Evolutionary conservation across 2,329 filamentous ascomycete genomes (phyloP).

Genomic region (Curvularia hawaiiensis): DNA sequence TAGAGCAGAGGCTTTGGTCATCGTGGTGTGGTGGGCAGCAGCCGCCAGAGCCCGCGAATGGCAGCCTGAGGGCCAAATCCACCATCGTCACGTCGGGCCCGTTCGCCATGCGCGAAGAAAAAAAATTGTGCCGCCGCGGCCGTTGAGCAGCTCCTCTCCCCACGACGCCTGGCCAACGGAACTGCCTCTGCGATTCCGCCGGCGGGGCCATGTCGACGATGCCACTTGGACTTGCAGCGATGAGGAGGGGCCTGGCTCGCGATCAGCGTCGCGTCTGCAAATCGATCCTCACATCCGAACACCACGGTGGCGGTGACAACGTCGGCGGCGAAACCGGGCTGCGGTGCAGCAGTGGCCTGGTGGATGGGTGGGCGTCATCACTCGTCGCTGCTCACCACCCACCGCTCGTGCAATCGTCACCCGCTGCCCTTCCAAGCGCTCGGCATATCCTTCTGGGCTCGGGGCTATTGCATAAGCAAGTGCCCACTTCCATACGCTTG

Average conservation of each 20-base stretch:
- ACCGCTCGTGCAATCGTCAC: slow-evolving; percentile 29
- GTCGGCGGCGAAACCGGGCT: slow-evolving; percentile 23
- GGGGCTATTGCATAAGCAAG: slow-evolving; percentile 28
- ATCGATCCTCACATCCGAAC: slow-evolving; percentile 20
- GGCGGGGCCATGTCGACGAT: slow-evolving; percentile 12
- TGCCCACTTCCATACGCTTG: not conserved
- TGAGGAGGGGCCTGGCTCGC: slow-evolving; percentile 16
- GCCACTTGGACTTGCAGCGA: not conserved
- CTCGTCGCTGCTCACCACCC: not conserved
- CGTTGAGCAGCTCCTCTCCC: slow-evolving; percentile 21
- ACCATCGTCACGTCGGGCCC: slow-evolving; percentile 15
- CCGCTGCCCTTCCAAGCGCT: slow-evolving; percentile 22
- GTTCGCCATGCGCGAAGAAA: slow-evolving; percentile 28
- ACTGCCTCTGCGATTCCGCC: slow-evolving; percentile 3
- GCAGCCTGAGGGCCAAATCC: slow-evolving; percentile 1
- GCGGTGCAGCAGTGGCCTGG: not conserved
- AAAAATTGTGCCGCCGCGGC: slow-evolving; percentile 29
- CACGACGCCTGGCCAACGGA: slow-evolving; percentile 19
- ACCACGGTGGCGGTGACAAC: slow-evolving; percentile 21
- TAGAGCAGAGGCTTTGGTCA: not conserved
- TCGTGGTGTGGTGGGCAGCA: slow-evolving; percentile 9
- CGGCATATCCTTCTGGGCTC: slow-evolving; percentile 24
- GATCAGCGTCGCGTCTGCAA: slow-evolving; percentile 25
- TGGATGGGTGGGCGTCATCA: slow-evolving; percentile 25
- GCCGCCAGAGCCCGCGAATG: slow-evolving; percentile 9